Evolutionary conservation across 352 stramenopile genomes (phyloP), one percentile per base, ranked within the genome.

Genomic region (Globisporangium takayamanum): DNA sequence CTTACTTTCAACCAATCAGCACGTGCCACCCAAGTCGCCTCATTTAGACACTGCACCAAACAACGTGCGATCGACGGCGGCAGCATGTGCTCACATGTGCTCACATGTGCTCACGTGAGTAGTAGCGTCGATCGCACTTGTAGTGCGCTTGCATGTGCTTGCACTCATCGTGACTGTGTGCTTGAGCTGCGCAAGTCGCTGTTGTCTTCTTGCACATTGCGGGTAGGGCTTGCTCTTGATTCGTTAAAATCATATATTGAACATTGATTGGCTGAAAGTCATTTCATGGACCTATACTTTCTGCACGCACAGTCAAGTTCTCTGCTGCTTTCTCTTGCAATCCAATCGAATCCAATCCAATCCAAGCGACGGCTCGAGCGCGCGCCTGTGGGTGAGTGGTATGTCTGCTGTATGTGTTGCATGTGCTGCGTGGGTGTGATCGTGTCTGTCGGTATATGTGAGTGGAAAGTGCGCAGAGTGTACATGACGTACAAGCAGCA

Each of bases 1-100:
- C 16, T 39, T 28, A 26, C 2, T 42, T 39, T 30, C 20, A 53
- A 50, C 73, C 73, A 82, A 82, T 82, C 69, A 80, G 53, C 53
- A 30, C 28, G 60, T 82, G 72, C 65, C 72, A 80, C 64, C 60
- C 68, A 80, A 76, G 41, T 8, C 41, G 7, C 41, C 16, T 6
- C 5, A 46, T 46, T 46, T 46, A 46, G 41, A 46, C 18, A 44
- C 12, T 30, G 50, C 30, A n/a, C 11, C 28, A 33, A 33, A 33
- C 28, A 33, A 33, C 28, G 22, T 22, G 22, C 22, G 22, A 22
- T 22, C 22, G 22, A 22, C 22, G 22, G 22, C 22, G 5, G 28
- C 28, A 33, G 28, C 28, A 33, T 33, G 28, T 5, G 28, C 2
- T 33, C 28, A 33, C 28, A 33, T 33, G 28, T 5, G 28, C 2